Percentiles rank a stretch among this genome's conserved stretches.
These are phyloP conservation scores for Sugiyamaella chiloensis DNA, from an alignment of 805 yeast genomes.

Conservation along the genomic window DNA sequence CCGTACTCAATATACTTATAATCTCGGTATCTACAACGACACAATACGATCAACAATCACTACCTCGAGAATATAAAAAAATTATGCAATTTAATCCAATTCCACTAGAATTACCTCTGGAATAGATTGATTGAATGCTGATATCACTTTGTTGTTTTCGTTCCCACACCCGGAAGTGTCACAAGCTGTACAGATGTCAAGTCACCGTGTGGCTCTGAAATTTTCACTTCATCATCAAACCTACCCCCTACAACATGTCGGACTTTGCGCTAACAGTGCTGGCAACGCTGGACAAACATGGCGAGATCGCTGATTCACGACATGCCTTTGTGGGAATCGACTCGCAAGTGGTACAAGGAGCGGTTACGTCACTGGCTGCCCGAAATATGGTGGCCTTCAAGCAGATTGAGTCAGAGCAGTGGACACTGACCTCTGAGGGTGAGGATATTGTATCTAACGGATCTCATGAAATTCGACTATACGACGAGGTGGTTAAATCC, in stretches of 20 bases:
- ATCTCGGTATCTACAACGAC: no score
- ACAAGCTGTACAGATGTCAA: no score
- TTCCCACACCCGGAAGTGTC: no score
- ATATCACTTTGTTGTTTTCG: no score
- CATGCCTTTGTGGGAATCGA: slow-evolving; percentile 56
- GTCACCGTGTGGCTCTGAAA: not conserved
- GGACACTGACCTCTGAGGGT: slow-evolving; percentile 79
- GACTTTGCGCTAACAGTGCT: slow-evolving; percentile 43
- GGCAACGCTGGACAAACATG: slow-evolving; percentile 57
- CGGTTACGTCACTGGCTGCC: slow-evolving; percentile 80
- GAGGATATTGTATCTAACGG: slow-evolving; percentile 73
- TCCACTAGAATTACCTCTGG: no score
- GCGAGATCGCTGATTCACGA: slow-evolving; percentile 66
- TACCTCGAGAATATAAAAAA: no score
- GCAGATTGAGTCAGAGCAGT: slow-evolving; percentile 70
- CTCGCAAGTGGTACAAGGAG: slow-evolving; percentile 47
- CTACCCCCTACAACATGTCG: slow-evolving; percentile 18
- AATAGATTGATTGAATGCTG: no score
- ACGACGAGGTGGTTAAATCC: slow-evolving; percentile 64
- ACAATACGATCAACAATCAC: no score
- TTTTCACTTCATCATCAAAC: not conserved
- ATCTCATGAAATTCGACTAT: slow-evolving; percentile 83
- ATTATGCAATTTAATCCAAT: no score
- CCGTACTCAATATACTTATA: no score
- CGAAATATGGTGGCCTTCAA: slow-evolving; percentile 73